phyloP scores from a whole-genome alignment of 139 green algal genomes.

The Closterium sp. region DNA sequence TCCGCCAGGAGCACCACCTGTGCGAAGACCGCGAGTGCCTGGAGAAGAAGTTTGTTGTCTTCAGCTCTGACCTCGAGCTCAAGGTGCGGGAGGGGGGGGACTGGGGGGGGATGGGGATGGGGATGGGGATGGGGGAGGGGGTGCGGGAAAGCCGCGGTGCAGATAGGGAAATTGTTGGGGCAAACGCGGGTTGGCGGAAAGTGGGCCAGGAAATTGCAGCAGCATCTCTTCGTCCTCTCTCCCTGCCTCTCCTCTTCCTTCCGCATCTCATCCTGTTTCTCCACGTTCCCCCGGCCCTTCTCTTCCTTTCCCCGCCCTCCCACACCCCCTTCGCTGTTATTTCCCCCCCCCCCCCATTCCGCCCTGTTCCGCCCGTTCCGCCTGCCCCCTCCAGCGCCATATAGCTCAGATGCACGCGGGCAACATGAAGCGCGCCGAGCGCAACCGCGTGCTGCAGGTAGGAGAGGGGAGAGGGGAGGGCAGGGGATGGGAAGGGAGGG shows the following conservation, averaged over 20 bases:
- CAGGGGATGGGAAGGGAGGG: neutral
- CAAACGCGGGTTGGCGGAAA: too few relatives aligned
- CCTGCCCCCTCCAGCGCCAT: constrained; percentile 7
- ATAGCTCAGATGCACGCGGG: constrained; percentile 40
- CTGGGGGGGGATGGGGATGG: too few relatives aligned
- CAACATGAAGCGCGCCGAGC: constrained; percentile 44
- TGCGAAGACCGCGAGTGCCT: constrained; percentile 83
- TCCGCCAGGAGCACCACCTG: constrained; percentile 72
- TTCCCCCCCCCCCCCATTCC: neutral
- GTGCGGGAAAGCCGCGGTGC: too few relatives aligned
- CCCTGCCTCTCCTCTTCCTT: constrained; percentile 50
- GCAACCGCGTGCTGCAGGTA: constrained; percentile 36
- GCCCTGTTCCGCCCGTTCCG: neutral
- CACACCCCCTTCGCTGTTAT: neutral
- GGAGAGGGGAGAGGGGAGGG: too few relatives aligned
- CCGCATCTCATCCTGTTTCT: too few relatives aligned
- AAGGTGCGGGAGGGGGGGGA: constrained; percentile 29
- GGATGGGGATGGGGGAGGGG: too few relatives aligned
- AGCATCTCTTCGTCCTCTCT: too few relatives aligned
- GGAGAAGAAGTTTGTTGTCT: constrained; percentile 90
- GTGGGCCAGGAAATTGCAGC: constrained; percentile 58
- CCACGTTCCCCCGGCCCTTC: neutral
- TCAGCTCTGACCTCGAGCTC: constrained; percentile 76
- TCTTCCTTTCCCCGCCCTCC: neutral
- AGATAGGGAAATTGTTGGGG: too few relatives aligned